Evolutionary conservation across 2,329 filamentous ascomycete genomes (phyloP), one percentile per base, ranked within the genome.

Genomic region (Neofusicoccum sp.): DNA sequence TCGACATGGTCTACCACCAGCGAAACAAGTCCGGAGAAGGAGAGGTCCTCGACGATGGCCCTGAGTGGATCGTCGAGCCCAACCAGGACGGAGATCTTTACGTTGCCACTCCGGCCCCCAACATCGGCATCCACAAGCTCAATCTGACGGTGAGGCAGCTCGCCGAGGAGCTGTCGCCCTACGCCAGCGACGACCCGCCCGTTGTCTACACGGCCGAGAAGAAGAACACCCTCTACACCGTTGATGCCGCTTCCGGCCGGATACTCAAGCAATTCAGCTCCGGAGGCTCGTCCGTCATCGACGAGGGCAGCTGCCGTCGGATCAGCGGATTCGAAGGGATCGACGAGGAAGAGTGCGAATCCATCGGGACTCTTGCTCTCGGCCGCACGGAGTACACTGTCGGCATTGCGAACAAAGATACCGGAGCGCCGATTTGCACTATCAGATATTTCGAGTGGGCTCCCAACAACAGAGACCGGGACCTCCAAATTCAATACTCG

Each of bases 371-470:
- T 34, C 84, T 96, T 63, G 92, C 90, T 0, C 82, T 97, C 1
- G 92, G 91, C 30, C 86, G 91, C 56, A 91, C 91, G 40, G 92
- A 97, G 73, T 99, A 99, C 75, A 93, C 86, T 5, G 88, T 99
- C 63, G 86, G 84, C 60, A 96, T 99, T 45, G 89, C 92, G 65
- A 88, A 90, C 63, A 84, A 83, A 45, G 84, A 89, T 66, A 87
- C 86, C 3, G 88, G 89, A 1, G 85, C 88, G 62, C 85, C 86
- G 6, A 89, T 99, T 64, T 96, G 92, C 69, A 96, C 91, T 0
- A 85, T 99, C 66, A 93, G 87, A 65, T 99, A 96, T 71, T 89
- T 91, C 9, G 95, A 99, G 73, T 99, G 95, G 95, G 88, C 87
- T 0, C 90, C 93, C 12, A 99, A 99, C 74, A 96, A 89, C 62